Evolutionary conservation across 2,329 filamentous ascomycete species (phyloP), one percentile per base, ranked within the genome.

Genomic region (Pseudopyricularia cyperi): DNA sequence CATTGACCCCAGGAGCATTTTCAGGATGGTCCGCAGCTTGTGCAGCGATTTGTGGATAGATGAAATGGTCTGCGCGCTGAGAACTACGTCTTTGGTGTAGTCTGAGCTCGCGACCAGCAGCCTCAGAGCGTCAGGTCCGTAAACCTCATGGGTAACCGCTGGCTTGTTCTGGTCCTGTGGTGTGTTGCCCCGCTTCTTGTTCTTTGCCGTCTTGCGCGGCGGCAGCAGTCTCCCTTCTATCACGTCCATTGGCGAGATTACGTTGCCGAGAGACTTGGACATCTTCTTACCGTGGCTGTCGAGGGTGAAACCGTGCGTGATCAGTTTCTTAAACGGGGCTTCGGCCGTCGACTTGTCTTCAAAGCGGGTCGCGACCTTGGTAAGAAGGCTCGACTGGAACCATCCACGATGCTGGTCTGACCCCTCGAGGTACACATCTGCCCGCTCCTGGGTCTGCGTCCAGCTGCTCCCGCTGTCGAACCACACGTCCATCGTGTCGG

Each of bases 401-500:
- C 93, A 98, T 30, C 93, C 93, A 37, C 93, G 85, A 66, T 98
- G 93, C 65, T 98, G 93, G 65, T 98, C 93, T 3, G 85, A 87
- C 32, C 93, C 93, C 69, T 98, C 93, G 3, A 97, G 77, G 63
- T 95, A 97, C 24, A 97, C 77, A 64, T 98, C 89, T 0, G 89
- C 89, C 24, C 65, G 82, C 57, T 52, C 63, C 28, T 64, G 62
- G 8, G 66, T 59, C 62, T 79, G 74, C 4, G 74, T 85, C 93
- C 93, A 98, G 62, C 89, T 95, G 49, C 87, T 95, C 6, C 93
- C 93, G 58, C 93, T 97, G 65, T 98, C 93, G 60, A 98, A 98
- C 93, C 93, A 98, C 9, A 98, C 93, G 65, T 98, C 93, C 93
- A 98, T 98, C 0, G 93, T 98, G 62, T 98, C 93, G 44, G 75